phyloP scores from a whole-genome alignment of 1,284 basidiomycete genomes.

The Sporisorium iseilematis-ciliati region DNA sequence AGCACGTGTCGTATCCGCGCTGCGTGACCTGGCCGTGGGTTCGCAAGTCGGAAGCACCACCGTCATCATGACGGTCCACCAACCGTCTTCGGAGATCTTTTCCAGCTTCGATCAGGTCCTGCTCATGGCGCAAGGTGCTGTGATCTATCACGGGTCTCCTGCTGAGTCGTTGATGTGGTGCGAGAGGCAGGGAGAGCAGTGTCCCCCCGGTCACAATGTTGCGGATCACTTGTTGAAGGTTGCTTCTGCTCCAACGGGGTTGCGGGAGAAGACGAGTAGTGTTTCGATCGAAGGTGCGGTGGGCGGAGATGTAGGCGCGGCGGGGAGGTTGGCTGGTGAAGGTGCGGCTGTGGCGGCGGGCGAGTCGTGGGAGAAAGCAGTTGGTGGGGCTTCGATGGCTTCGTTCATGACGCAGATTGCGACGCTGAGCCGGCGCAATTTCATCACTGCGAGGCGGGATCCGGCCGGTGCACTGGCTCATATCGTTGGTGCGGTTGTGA shows the following conservation, averaged over 20 bases:
- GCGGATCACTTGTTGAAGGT: conserved; percentile 57
- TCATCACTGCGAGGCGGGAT: conserved; percentile 51
- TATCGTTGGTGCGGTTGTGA: conserved; percentile 39
- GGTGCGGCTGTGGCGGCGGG: conserved; percentile 16
- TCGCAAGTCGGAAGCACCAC: conserved; percentile 44
- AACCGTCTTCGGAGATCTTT: conserved; percentile 60
- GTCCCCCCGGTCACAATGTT: conserved; percentile 54
- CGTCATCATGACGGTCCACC: conserved; percentile 59
- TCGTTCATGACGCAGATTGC: conserved; percentile 56
- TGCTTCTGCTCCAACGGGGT: conserved; percentile 28
- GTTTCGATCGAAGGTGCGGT: conserved; percentile 10
- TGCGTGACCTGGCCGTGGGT: conserved; percentile 43
- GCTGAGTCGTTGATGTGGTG: conserved; percentile 51
- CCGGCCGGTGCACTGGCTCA: conserved; percentile 52
- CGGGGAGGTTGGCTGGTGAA: neutral
- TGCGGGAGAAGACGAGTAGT: conserved; percentile 27
- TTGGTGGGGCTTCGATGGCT: conserved; percentile 29
- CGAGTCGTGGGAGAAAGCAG: conserved; percentile 28
- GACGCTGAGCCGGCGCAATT: conserved; percentile 43
- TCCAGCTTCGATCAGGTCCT: conserved; percentile 52
- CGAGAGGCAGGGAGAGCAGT: conserved; percentile 47
- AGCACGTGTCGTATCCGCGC: conserved; percentile 47
- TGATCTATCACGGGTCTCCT: conserved; percentile 56
- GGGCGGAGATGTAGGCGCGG: conserved; percentile 1
- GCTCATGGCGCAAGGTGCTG: conserved; percentile 50